A percentile compares a stretch with the other conserved stretches of the same genome.
Evolutionary conservation across 2,329 filamentous ascomycete species (phyloP).

Genomic region (Myriosclerotinia curreyana): DNA sequence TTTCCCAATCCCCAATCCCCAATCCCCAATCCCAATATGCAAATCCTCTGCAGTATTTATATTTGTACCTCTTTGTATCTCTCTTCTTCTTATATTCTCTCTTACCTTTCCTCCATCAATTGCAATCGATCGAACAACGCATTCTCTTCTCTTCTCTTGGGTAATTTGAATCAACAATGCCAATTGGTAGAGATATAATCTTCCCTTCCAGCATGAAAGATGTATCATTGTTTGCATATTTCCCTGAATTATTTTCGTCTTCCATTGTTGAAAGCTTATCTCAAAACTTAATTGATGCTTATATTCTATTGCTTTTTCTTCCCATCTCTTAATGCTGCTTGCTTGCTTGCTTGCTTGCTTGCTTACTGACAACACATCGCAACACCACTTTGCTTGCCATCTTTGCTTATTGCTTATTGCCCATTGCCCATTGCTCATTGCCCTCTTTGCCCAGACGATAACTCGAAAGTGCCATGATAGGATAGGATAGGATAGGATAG

Average conservation of each 20-base stretch:
- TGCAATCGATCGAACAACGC: constrained; percentile 20
- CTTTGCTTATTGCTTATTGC: background rate
- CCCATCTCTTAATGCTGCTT: background rate
- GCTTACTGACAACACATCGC: constrained; percentile 16
- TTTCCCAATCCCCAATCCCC: no score
- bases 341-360: no score
- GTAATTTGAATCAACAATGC: constrained; percentile 3
- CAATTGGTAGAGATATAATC: constrained; percentile 21
- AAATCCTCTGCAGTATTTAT: no score
- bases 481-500: constrained; percentile 8
- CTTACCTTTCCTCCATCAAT: background rate
- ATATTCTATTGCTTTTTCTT: background rate
- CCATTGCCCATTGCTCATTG: no score
- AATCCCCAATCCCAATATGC: no score
- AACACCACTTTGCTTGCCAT: background rate
- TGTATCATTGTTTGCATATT: constrained; percentile 17
- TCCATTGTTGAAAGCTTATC: constrained; percentile 1
- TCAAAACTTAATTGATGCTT: background rate
- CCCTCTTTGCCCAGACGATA: background rate
- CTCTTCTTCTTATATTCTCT: background rate
- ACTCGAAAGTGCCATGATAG: background rate
- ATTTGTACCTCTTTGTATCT: background rate
- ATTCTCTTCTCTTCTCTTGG: background rate
- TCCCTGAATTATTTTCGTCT: constrained; percentile 6
- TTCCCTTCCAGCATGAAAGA: constrained; percentile 7